A percentile compares a stretch with the other conserved stretches of the same genome.
Evolutionary conservation across 1,139 yeast species (phyloP).

Genomic region (Nakaseomyces glabratus): DNA sequence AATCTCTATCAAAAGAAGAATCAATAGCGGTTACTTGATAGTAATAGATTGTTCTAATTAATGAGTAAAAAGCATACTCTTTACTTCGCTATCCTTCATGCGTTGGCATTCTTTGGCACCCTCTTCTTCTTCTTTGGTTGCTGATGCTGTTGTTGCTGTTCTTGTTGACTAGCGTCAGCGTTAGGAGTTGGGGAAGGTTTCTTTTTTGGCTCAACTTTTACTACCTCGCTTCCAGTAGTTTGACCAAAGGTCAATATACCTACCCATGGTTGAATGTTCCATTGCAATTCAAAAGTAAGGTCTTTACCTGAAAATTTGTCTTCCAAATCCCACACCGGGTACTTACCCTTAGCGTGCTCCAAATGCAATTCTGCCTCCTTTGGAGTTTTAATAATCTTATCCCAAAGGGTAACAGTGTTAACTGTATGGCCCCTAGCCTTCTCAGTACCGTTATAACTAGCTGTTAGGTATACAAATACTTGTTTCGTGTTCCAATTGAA

Average conservation of each 20-base stretch:
- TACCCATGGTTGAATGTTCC: constrained; percentile 88
- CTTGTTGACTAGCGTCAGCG: neutral
- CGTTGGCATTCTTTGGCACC: too few relatives aligned
- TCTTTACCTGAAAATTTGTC: constrained; percentile 57
- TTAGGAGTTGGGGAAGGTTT: constrained; percentile 2
- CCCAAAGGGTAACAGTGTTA: constrained; percentile 86
- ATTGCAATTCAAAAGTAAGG: constrained; percentile 64
- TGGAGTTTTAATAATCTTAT: constrained; percentile 55
- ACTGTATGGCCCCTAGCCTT: constrained; percentile 31
- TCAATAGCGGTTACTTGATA: too few relatives aligned
- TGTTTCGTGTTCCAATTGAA: constrained; percentile 98
- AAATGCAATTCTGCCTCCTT: constrained; percentile 52
- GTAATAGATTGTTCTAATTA: too few relatives aligned
- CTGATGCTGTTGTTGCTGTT: neutral
- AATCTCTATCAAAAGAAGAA: too few relatives aligned
- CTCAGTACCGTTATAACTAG: constrained; percentile 49
- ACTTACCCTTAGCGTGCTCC: constrained; percentile 53
- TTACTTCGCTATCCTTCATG: too few relatives aligned
- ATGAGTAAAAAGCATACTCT: too few relatives aligned
- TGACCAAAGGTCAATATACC: constrained; percentile 74
- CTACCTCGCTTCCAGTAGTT: constrained; percentile 32
- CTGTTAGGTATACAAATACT: constrained; percentile 79
- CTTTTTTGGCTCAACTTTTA: constrained; percentile 4
- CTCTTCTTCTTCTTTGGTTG: constrained; percentile 3
- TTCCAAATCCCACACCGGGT: constrained; percentile 83